Conservation (phyloP, 2,329 filamentous ascomycete genomes). For the Fusarium lyarnte region DNA sequence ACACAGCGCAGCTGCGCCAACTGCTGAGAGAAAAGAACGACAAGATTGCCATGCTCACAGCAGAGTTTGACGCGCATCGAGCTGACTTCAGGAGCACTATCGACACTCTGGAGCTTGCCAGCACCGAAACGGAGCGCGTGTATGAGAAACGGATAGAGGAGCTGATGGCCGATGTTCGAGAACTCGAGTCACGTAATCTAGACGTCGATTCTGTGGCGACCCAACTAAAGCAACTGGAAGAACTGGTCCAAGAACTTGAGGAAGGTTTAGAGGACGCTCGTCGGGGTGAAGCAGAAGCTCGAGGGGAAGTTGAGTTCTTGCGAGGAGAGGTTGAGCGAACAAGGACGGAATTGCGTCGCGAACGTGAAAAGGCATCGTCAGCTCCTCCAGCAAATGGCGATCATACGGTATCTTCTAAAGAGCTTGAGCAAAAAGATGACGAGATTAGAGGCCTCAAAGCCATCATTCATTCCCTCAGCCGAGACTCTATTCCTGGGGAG, state of each 20-base stretch:
- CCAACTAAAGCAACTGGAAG: constrained; percentile 94
- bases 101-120: constrained; percentile 94
- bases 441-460: constrained; percentile 97
- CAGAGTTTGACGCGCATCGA: constrained; percentile 93
- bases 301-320: constrained; percentile 95
- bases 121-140: constrained; percentile 92
- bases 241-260: constrained; percentile 95
- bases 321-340: constrained; percentile 94
- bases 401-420: constrained; percentile 68
- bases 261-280: constrained; percentile 95
- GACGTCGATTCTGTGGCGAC: constrained; percentile 91
- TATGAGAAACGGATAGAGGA: constrained; percentile 94
- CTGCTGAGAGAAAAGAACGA: constrained; percentile 95
- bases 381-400: constrained; percentile 47
- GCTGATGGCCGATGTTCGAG: constrained; percentile 82
- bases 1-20: constrained; percentile 80
- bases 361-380: constrained; percentile 79
- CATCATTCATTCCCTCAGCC: constrained; percentile 94
- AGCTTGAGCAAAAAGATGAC: constrained; percentile 93
- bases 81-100: constrained; percentile 97
- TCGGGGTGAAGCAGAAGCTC: constrained; percentile 91
- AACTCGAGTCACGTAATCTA: constrained; percentile 82
- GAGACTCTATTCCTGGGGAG: constrained; percentile 68
- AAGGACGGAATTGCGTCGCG: constrained; percentile 84
- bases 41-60: constrained; percentile 90